Base-by-base conservation (phyloP, 176 grass and related monocot species). In the Oryza glumipatula region DNA sequence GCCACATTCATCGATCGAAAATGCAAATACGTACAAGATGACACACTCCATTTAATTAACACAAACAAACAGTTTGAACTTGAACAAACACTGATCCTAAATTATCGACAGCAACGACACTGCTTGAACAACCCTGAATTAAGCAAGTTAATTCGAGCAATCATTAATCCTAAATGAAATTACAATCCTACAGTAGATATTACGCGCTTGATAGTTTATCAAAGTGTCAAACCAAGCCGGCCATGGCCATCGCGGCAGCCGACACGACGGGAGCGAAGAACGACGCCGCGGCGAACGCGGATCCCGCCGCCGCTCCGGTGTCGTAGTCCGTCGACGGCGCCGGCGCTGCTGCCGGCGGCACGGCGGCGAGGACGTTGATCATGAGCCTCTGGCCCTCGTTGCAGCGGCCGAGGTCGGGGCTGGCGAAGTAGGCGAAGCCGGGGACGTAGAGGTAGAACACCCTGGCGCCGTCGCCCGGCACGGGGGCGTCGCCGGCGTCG, bases 391-490 rank as follows among this genome's bases (percentile, higher is more conserved):
- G 73, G 47, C 92, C 95, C 45, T 64, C 78, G 36, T 9, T 82
- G 88, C 95, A 98, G 81, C 84, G 92, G 0, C 7, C 76, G 19
- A 84, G 3, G 84, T 98, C 82, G 60, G 88, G 71, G 72, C 92
- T 98, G 72, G 86, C 52, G 61, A 95, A 98, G 89, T 95, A 98
- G 88, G 76, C 33, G 52, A 79, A 65, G 11, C 87, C 92, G 0
- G 92, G 84, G 15, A 49, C 60, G 30, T 90, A 86, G 41, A 98
- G 90, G 60, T 48, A 48, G 80, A 95, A 86, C 47, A 86, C 22
- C 11, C 76, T 95, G 77, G 49, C 64, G 24, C 92, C 92, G 60
- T 95, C 92, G 73, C 76, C 80, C 19, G 74, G 81, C 86, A 60
- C 68, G 21, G 61, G 47, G 12, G 14, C 47, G 47, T 49, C 21